These are phyloP conservation scores for Plasmodium blacklocki DNA, from an alignment of 169 alveolate species.

Conservation along the genomic window DNA sequence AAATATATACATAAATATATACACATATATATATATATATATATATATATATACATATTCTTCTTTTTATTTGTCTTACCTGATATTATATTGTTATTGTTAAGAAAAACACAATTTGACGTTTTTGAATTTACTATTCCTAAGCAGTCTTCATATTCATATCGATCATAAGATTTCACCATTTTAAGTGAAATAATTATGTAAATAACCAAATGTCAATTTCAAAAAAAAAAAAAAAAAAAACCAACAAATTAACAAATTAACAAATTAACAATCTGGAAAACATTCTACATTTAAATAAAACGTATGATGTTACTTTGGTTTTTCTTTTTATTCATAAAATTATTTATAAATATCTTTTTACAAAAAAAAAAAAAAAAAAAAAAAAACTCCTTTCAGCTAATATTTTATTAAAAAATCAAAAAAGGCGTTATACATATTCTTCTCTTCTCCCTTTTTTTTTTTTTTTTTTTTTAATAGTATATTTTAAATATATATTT, in stretches of 20 bases:
- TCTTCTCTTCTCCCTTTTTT: too few species aligned
- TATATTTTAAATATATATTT: too few species aligned
- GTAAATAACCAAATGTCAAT: neutral
- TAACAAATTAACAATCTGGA: neutral
- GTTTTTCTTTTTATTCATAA: too few species aligned
- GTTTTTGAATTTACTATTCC: conserved; percentile 86
- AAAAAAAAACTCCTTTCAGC: too few species aligned
- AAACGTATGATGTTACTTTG: too few species aligned
- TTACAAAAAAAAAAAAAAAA: too few species aligned
- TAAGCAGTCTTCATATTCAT: conserved; percentile 86
- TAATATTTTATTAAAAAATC: too few species aligned
- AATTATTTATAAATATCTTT: too few species aligned
- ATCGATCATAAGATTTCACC: conserved; percentile 93
- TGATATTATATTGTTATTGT: conserved; percentile 56
- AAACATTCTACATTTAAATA: neutral
- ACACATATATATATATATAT: neutral
- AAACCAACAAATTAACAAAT: neutral
- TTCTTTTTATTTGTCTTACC: conserved; percentile 61
- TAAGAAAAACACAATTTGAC: conserved; percentile 79
- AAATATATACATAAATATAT: too few species aligned
- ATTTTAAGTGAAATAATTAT: conserved; percentile 63
- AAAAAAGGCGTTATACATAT: too few species aligned
- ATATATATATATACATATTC: neutral
- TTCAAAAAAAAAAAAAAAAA: neutral
- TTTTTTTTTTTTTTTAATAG: too few species aligned